Base-by-base conservation (phyloP, 345 rosid species). In the Combretum micranthum region DNA sequence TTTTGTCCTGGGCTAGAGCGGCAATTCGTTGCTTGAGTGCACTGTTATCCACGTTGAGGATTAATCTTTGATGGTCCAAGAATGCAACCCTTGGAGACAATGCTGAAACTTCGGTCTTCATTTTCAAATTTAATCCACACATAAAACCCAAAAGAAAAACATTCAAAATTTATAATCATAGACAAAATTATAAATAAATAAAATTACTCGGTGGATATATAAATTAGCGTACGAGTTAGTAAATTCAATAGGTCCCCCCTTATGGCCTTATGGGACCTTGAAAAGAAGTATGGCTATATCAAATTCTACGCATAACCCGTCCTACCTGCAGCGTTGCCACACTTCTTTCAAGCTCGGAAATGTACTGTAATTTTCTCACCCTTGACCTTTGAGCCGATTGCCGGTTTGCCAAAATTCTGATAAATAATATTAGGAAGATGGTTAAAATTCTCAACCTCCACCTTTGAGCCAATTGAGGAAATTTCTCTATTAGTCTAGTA, bases 1-100 rank as follows among this genome's bases (percentile, higher is more conserved):
- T 82, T 79, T 80, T 85, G 76, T 85, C 92, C 65, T 85, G 92
- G 72, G 92, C 88, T 64, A 85, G 69, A 67, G 92, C 92, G 23
- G 92, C 92, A 54, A 85, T 82, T 62, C 86, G 61, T 72, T 85
- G 92, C 81, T 85, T 85, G 26, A 85, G 61, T 60, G 92, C 81
- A 42, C 92, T 74, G 42, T 85, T 85, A 44, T 85, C 86, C 3
- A 82, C 84, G 55, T 75, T 85, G 15, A 85, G 79, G 56, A 85
- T 76, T 78, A 82, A 46, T 39, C 92, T 64, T 20, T 82, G 92
- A 65, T 82, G 92, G 52, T 85, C 92, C 59, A 85, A 57, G 63
- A 68, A 80, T 48, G 92, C 92, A 22, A 85, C 91, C 52, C 88
- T 76, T 18, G 91, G 91, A 44, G 91, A 85, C 69, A 85, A 77